Percentiles rank a stretch among this genome's conserved stretches.
Conservation (phyloP, 495 filamentous ascomycete genomes). For the Xylaria intraflava region DNA sequence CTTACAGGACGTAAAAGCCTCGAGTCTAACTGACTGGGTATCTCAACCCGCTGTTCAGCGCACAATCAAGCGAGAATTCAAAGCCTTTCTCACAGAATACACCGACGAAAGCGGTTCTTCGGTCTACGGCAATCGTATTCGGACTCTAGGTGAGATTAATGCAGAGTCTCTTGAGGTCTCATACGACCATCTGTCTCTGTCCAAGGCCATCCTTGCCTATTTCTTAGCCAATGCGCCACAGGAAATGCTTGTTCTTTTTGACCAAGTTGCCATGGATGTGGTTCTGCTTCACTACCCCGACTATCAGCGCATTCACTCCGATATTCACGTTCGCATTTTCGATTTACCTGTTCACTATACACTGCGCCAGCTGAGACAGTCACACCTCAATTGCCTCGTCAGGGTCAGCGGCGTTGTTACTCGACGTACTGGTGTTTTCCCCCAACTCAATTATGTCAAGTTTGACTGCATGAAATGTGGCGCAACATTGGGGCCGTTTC, state of each 20-base stretch:
- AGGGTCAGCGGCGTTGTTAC: conserved; percentile 95
- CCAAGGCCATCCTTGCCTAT: conserved; percentile 94
- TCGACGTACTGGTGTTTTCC: conserved; percentile 93
- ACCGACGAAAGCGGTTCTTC: conserved; percentile 80
- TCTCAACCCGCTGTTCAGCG: conserved; percentile 82
- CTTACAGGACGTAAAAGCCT: conserved; percentile 86
- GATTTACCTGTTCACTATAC: conserved; percentile 93
- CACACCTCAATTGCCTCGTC: conserved; percentile 93
- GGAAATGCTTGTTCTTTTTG: conserved; percentile 91
- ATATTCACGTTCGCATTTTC: conserved; percentile 96
- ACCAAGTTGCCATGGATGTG: conserved; percentile 93
- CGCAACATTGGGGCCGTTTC: conserved; percentile 87
- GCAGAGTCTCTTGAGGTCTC: conserved; percentile 94
- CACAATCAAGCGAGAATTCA: conserved; percentile 93
- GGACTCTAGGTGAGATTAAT: conserved; percentile 91
- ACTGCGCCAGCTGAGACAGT: conserved; percentile 92
- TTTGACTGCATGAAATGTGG: conserved; percentile 95
- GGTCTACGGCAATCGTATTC: conserved; percentile 88
- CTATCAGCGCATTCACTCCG: conserved; percentile 94
- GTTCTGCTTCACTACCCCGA: conserved; percentile 93
- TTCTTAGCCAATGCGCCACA: conserved; percentile 94
- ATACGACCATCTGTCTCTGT: conserved; percentile 80
- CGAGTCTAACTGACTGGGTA: conserved; percentile 91
- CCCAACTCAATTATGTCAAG: conserved; percentile 95
- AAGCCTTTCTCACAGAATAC: conserved; percentile 93